phyloP scores from a whole-genome alignment of 179 eudicot genomes.

The Drosera spatulata region DNA sequence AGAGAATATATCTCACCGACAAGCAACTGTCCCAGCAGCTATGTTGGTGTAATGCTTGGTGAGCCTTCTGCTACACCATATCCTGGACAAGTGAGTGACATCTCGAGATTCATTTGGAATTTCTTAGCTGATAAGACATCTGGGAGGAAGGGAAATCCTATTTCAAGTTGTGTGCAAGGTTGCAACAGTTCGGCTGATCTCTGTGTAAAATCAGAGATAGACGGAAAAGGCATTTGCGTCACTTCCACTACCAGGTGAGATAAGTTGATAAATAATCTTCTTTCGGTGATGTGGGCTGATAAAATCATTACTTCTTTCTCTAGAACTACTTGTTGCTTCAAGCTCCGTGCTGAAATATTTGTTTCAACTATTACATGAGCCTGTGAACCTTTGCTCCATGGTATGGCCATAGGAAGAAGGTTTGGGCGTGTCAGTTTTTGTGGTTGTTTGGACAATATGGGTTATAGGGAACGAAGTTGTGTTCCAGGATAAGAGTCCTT shows the following conservation, averaged over 20 bases:
- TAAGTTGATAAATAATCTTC: not conserved
- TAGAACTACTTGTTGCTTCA: too few species aligned
- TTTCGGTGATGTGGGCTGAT: too few species aligned
- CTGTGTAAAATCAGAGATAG: slow-evolving; percentile 58
- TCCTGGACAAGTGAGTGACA: slow-evolving; percentile 60
- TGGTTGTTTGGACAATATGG: too few species aligned
- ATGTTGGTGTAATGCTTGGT: slow-evolving; percentile 73
- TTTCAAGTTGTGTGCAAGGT: slow-evolving; percentile 45
- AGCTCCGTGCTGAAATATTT: too few species aligned
- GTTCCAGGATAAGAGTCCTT: too few species aligned
- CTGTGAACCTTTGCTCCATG: too few species aligned
- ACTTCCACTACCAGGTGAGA: slow-evolving; percentile 81
- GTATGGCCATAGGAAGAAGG: too few species aligned
- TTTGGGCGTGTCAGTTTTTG: too few species aligned
- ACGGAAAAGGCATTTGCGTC: slow-evolving; percentile 67
- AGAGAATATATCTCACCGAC: slow-evolving; percentile 59
- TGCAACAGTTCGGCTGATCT: slow-evolving; percentile 47
- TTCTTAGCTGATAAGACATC: slow-evolving; percentile 86
- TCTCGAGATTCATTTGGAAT: slow-evolving; percentile 83
- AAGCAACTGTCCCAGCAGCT: slow-evolving; percentile 71
- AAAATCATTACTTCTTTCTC: too few species aligned
- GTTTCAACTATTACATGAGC: too few species aligned
- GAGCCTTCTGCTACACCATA: slow-evolving; percentile 70
- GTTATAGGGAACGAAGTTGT: too few species aligned
- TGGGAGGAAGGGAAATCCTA: slow-evolving; percentile 24